These are phyloP conservation scores for Exobasidium rhododendri DNA, from an alignment of 1,284 basidiomycete genomes.

Conservation along the genomic window DNA sequence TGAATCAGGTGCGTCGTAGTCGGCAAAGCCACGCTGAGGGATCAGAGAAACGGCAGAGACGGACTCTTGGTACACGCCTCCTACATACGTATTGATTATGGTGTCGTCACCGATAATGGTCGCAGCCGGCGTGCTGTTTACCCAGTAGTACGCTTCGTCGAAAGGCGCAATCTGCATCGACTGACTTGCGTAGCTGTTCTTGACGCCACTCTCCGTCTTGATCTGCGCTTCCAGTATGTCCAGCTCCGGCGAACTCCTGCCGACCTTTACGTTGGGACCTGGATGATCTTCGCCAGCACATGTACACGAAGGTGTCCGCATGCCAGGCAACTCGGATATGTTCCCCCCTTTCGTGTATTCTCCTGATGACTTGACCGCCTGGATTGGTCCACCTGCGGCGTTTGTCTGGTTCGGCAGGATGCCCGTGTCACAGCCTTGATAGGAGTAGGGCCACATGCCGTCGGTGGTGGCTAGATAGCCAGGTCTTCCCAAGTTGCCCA, in stretches of 20 bases:
- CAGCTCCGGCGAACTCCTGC: slow-evolving; percentile 66
- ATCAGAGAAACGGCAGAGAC: slow-evolving; percentile 37
- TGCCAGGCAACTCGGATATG: slow-evolving; percentile 38
- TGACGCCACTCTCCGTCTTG: slow-evolving; percentile 13
- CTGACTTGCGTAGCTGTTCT: slow-evolving; percentile 68
- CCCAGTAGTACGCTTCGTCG: slow-evolving; percentile 56
- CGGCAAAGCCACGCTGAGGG: slow-evolving; percentile 37
- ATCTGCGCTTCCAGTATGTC: slow-evolving; percentile 66
- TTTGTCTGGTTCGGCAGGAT: slow-evolving; percentile 46
- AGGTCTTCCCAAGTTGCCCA: slow-evolving; percentile 67
- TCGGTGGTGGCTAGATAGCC: slow-evolving; percentile 59
- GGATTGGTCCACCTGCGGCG: too few relatives aligned
- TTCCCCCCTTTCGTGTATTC: neutral
- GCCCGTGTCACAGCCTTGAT: slow-evolving; percentile 40
- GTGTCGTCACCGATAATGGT: slow-evolving; percentile 55
- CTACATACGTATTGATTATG: slow-evolving; percentile 70
- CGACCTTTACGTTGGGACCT: slow-evolving; percentile 75
- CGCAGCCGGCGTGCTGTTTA: slow-evolving; percentile 29
- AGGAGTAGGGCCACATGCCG: slow-evolving; percentile 70
- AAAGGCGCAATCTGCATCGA: slow-evolving; percentile 71
- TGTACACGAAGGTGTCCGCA: slow-evolving; percentile 47
- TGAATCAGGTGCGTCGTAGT: neutral
- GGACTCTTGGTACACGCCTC: slow-evolving; percentile 73
- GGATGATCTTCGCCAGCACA: slow-evolving; percentile 63
- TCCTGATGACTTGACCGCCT: too few relatives aligned